phyloP scores from a whole-genome alignment of 2,329 filamentous ascomycete species.

The Ophiostoma novo-ulmi region DNA sequence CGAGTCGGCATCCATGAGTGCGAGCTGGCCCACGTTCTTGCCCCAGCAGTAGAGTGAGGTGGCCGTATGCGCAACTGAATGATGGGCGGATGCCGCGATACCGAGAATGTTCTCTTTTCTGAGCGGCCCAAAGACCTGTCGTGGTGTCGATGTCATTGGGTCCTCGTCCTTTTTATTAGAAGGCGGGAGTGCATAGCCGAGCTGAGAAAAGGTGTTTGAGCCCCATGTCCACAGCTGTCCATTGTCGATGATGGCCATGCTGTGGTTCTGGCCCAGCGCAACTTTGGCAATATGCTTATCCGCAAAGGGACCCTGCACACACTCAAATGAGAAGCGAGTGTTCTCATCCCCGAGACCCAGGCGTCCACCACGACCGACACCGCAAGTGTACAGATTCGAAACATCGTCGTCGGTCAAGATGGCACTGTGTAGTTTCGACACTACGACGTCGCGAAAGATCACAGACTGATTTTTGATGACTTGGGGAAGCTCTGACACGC shows the following conservation, averaged over 20 bases:
- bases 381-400: slow-evolving; percentile 88
- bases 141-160: slow-evolving; percentile 71
- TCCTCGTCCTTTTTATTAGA: slow-evolving; percentile 69
- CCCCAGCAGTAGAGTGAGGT: slow-evolving; percentile 87
- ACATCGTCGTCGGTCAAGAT: slow-evolving; percentile 81
- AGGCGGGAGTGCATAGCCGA: slow-evolving; percentile 74
- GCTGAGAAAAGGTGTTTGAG: slow-evolving; percentile 75
- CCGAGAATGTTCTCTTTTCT: slow-evolving; percentile 81
- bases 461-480: slow-evolving; percentile 67
- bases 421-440: slow-evolving; percentile 89
- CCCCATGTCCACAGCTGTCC: slow-evolving; percentile 97
- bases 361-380: slow-evolving; percentile 83
- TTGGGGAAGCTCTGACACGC: slow-evolving; percentile 58
- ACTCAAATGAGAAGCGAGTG: slow-evolving; percentile 79
- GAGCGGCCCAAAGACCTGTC: slow-evolving; percentile 84
- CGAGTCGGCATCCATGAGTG: slow-evolving; percentile 90
- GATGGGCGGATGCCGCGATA: slow-evolving; percentile 80
- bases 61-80: slow-evolving; percentile 82
- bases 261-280: slow-evolving; percentile 86
- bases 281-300: slow-evolving; percentile 72
- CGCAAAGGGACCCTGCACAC: slow-evolving; percentile 69
- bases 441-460: slow-evolving; percentile 70
- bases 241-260: slow-evolving; percentile 73
- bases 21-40: slow-evolving; percentile 89
- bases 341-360: slow-evolving; percentile 86